These are phyloP conservation scores for Leishmania arabica DNA, from an alignment of 208 protist species.

Conservation along the genomic window DNA sequence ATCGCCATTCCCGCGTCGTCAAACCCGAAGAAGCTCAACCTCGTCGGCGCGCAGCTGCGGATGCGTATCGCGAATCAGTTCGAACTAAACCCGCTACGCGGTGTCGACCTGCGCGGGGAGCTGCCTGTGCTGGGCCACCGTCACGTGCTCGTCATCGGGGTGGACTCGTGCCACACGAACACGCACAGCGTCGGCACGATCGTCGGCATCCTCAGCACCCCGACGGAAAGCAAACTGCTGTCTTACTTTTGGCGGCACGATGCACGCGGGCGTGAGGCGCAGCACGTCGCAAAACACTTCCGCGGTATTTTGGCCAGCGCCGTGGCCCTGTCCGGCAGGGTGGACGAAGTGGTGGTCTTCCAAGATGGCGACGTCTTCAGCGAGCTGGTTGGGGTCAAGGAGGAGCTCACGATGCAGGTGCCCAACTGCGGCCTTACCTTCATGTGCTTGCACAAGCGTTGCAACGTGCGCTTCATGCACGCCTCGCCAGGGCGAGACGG, in stretches of 20 bases:
- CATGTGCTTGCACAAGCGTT: constrained; percentile 90
- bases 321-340: constrained; percentile 43
- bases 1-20: constrained; percentile 47
- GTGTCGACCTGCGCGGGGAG: constrained; percentile 63
- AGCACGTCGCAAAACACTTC: constrained; percentile 66
- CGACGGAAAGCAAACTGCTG: constrained; percentile 56
- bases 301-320: constrained; percentile 39
- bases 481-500: not conserved
- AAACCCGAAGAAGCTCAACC: constrained; percentile 30
- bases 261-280: constrained; percentile 62
- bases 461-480: constrained; percentile 89
- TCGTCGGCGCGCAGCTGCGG: constrained; percentile 47
- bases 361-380: constrained; percentile 90
- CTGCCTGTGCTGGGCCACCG: constrained; percentile 61
- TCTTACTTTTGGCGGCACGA: constrained; percentile 83
- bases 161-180: constrained; percentile 88
- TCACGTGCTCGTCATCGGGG: constrained; percentile 73
- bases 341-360: constrained; percentile 90
- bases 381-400: constrained; percentile 64
- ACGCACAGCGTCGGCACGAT: constrained; percentile 63
- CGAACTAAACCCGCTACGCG: constrained; percentile 69
- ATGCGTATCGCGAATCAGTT: constrained; percentile 59
- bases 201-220: constrained; percentile 69
- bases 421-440: constrained; percentile 84
- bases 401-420: constrained; percentile 43